phyloP scores from a whole-genome alignment of 495 filamentous ascomycete species.

The Penicillium salamii region DNA sequence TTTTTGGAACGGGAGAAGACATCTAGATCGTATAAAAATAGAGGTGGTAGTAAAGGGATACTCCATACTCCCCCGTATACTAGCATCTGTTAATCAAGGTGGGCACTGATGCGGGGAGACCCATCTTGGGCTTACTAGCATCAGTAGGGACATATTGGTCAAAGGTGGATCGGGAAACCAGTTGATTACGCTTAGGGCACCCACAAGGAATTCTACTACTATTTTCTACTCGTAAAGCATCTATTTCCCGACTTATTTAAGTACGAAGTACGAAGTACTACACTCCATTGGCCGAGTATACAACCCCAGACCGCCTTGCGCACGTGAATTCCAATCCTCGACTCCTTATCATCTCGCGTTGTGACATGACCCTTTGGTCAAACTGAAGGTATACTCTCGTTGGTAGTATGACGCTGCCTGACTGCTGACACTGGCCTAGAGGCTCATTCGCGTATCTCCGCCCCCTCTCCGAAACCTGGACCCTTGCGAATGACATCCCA shows the following conservation, averaged over 20 bases:
- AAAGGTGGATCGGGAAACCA: background rate
- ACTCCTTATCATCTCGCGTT: constrained; percentile 3
- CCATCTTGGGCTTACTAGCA: constrained; percentile 1
- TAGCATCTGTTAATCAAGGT: constrained; percentile 14
- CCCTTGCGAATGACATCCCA: constrained; percentile 21
- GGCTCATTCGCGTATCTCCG: background rate
- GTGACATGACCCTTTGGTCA: background rate
- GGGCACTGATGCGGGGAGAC: constrained; percentile 12
- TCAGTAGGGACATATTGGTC: too few relatives aligned
- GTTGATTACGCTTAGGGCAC: constrained; percentile 3
- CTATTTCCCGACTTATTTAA: too few relatives aligned
- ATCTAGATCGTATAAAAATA: background rate
- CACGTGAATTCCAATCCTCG: constrained; percentile 23
- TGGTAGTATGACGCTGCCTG: background rate
- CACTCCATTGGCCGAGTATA: too few relatives aligned
- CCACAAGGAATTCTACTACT: background rate
- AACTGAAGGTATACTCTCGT: constrained; percentile 3
- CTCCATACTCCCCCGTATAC: too few relatives aligned
- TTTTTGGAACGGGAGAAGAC: too few relatives aligned
- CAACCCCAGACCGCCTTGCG: constrained; percentile 26
- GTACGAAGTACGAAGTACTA: too few relatives aligned
- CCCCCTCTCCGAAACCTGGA: background rate
- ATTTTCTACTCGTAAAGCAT: too few relatives aligned
- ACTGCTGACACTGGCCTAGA: constrained; percentile 9
- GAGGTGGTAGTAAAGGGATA: too few relatives aligned